phyloP scores from a whole-genome alignment of 805 yeast genomes.

The Candida methanosorbosa region DNA sequence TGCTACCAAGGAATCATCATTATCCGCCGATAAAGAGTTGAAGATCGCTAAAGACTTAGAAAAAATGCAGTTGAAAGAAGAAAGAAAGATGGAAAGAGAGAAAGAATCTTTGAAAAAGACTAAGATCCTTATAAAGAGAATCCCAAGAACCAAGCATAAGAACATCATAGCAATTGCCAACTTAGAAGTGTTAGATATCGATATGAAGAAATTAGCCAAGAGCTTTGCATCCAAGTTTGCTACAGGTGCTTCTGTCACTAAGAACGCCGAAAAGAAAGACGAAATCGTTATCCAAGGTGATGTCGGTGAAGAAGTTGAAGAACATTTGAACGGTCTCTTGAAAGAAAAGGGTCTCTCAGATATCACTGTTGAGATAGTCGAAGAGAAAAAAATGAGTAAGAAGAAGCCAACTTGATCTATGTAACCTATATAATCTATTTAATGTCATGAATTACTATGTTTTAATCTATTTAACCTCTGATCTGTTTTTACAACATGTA shows the following conservation, averaged over 20 bases:
- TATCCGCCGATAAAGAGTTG: constrained; percentile 71
- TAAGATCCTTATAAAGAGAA: constrained; percentile 74
- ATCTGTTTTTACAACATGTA: no score
- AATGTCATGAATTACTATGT: no score
- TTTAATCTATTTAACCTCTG: no score
- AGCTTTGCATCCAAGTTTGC: constrained; percentile 92
- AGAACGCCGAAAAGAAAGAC: constrained; percentile 85
- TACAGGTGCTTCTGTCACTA: constrained; percentile 89
- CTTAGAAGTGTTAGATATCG: constrained; percentile 80
- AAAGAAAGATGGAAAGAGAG: constrained; percentile 77
- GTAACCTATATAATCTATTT: no score
- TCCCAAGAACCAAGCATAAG: constrained; percentile 85
- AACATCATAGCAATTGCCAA: constrained; percentile 82
- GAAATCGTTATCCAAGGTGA: constrained; percentile 93
- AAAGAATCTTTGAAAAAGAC: constrained; percentile 69
- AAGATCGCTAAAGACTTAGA: constrained; percentile 74
- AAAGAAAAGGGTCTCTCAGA: constrained; percentile 77
- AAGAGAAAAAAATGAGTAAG: constrained; percentile 73
- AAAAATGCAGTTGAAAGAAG: constrained; percentile 81
- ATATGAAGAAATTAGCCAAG: constrained; percentile 85
- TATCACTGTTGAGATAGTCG: constrained; percentile 83
- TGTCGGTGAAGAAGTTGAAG: constrained; percentile 85
- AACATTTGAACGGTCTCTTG: constrained; percentile 57
- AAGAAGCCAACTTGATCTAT: constrained; percentile 15
- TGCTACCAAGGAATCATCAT: constrained; percentile 39